phyloP scores from a whole-genome alignment of 345 rosid genomes.

The Sisymbrium irio region DNA sequence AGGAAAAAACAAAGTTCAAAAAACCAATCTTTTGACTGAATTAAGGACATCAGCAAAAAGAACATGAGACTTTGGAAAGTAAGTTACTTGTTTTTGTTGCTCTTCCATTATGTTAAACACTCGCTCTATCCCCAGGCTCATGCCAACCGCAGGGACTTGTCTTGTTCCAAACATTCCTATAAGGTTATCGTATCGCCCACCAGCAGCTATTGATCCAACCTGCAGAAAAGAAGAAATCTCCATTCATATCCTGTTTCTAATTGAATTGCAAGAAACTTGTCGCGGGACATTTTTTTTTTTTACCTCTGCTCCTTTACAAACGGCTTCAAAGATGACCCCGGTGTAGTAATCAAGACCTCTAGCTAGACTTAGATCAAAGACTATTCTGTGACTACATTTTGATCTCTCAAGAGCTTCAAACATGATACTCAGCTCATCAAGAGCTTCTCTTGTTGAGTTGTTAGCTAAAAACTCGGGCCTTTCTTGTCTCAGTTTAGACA shows the following conservation, averaged over 20 bases:
- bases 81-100: slow-evolving; percentile 63
- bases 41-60: neutral
- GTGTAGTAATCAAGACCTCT: slow-evolving; percentile 99
- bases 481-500: slow-evolving; percentile 54
- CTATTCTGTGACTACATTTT: slow-evolving; percentile 67
- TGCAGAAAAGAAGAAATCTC: slow-evolving; percentile 21
- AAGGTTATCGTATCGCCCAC: slow-evolving; percentile 91
- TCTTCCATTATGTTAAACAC: slow-evolving; percentile 88
- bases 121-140: slow-evolving; percentile 92
- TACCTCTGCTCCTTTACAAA: slow-evolving; percentile 83
- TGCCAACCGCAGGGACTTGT: slow-evolving; percentile 91
- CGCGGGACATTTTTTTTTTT: neutral
- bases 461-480: slow-evolving; percentile 62
- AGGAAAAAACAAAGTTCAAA: neutral
- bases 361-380: slow-evolving; percentile 95
- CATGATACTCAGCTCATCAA: slow-evolving; percentile 69
- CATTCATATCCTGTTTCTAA: neutral
- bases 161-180: slow-evolving; percentile 85
- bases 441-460: slow-evolving; percentile 56
- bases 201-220: slow-evolving; percentile 97
- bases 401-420: slow-evolving; percentile 84
- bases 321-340: slow-evolving; percentile 91
- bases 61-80: neutral
- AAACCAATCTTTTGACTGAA: neutral
- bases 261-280: neutral